Percentiles rank a stretch among this genome's conserved stretches.
Conservation (phyloP, 352 stramenopile genomes). For the Globisporangium cylindrosporum region DNA sequence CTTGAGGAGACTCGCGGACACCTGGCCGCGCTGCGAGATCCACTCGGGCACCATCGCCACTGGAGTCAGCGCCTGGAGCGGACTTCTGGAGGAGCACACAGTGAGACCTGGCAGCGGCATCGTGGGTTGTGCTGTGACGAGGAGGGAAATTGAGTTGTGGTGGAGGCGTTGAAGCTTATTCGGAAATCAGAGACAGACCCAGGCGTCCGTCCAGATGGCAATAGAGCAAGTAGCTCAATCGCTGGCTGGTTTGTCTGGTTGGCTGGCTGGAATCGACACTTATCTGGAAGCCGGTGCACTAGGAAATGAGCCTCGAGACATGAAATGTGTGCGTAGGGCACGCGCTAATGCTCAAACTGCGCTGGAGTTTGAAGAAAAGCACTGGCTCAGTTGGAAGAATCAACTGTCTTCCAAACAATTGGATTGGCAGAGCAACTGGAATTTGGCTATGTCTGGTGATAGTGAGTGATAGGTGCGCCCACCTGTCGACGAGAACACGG, state of each 20-base stretch:
- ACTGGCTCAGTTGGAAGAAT: background rate
- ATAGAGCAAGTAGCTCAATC: background rate
- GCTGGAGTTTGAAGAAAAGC: background rate
- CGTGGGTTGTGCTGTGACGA: background rate
- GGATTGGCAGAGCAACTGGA: no score
- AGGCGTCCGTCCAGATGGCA: no score
- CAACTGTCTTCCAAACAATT: background rate
- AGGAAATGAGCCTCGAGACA: conserved; percentile 5
- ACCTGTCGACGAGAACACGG: background rate
- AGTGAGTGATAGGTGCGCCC: no score
- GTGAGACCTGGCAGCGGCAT: conserved; percentile 9
- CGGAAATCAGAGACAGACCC: background rate
- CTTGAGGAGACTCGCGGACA: background rate
- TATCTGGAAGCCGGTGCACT: conserved; percentile 1
- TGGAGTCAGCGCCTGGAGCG: conserved; percentile 6
- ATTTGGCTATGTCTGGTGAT: no score
- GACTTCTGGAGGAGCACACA: background rate
- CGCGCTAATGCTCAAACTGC: background rate
- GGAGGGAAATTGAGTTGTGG: background rate
- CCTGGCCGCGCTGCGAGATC: conserved; percentile 11
- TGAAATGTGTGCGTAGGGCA: background rate
- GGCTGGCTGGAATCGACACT: background rate
- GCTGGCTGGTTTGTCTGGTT: background rate
- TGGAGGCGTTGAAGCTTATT: background rate
- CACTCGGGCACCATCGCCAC: conserved; percentile 6